Conservation (phyloP, 2,329 filamentous ascomycete genomes). For the Phyllosticta ampelicida region DNA sequence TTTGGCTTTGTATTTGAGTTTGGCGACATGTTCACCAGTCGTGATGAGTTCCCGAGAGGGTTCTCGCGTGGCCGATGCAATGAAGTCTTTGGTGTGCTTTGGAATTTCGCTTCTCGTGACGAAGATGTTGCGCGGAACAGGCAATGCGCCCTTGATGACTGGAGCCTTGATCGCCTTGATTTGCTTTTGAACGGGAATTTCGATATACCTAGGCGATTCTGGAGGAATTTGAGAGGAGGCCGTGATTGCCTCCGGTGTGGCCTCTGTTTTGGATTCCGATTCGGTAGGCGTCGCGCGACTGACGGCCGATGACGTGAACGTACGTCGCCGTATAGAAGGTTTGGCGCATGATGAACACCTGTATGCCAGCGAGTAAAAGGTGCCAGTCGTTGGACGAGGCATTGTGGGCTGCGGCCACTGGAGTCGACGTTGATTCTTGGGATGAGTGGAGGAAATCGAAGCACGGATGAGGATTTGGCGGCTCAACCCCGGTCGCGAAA, state of each 20-base stretch:
- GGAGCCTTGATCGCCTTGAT: slow-evolving; percentile 43
- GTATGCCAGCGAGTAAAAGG: slow-evolving; percentile 1
- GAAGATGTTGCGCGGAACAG: slow-evolving; percentile 75
- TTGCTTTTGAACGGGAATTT: slow-evolving; percentile 68
- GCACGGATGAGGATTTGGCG: slow-evolving; percentile 1
- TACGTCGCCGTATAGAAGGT: slow-evolving; percentile 2
- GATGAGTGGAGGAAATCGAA: not conserved
- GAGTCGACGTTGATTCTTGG: not conserved
- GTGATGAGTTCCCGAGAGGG: slow-evolving; percentile 33
- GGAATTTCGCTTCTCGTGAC: slow-evolving; percentile 23
- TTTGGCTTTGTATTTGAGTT: slow-evolving; percentile 55
- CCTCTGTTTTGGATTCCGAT: not conserved
- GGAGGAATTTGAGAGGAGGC: slow-evolving; percentile 49
- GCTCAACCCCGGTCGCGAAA: not conserved
- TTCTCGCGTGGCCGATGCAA: slow-evolving; percentile 47
- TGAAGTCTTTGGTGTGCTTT: slow-evolving; percentile 53
- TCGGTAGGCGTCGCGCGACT: not conserved
- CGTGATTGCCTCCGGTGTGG: not conserved
- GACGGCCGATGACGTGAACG: slow-evolving; percentile 30
- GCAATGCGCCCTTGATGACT: slow-evolving; percentile 64
- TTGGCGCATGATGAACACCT: slow-evolving; percentile 5
- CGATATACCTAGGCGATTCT: slow-evolving; percentile 80
- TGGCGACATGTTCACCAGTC: slow-evolving; percentile 34
- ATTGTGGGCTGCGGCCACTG: not conserved
- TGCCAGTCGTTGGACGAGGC: slow-evolving; percentile 2